phyloP scores from a whole-genome alignment of 192 early-diverging fungal genomes.

The Backusella westeae region DNA sequence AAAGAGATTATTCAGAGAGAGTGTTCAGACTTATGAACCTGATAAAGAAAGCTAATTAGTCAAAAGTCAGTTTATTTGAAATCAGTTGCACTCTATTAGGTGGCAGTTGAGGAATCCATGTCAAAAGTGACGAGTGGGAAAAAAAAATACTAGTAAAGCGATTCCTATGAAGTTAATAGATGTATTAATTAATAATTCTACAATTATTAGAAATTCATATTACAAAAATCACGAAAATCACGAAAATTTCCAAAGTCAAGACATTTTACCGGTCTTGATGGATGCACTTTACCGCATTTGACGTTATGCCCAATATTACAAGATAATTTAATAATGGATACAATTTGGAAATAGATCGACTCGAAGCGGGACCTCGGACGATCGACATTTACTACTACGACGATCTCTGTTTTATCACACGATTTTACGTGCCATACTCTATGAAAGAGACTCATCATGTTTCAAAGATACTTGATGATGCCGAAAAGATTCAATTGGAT shows the following conservation, averaged over 20 bases:
- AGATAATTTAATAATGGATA: conserved; percentile 5
- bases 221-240: conserved; percentile 79
- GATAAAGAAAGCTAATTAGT: conserved; percentile 81
- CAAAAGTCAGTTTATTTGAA: conserved; percentile 77
- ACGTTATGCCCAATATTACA: conserved; percentile 57
- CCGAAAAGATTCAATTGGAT: conserved; percentile 54
- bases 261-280: conserved; percentile 65
- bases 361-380: not conserved
- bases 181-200: not conserved
- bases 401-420: conserved; percentile 68
- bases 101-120: conserved; percentile 47
- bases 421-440: conserved; percentile 65
- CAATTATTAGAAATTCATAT: conserved; percentile 66
- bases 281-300: conserved; percentile 69
- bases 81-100: conserved; percentile 54
- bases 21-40: conserved; percentile 59
- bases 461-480: conserved; percentile 45
- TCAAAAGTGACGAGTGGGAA: conserved; percentile 55
- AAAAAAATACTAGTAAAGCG: conserved; percentile 41
- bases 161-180: conserved; percentile 31
- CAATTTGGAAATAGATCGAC: not conserved
- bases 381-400: conserved; percentile 56
- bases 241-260: conserved; percentile 56
- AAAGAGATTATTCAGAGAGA: conserved; percentile 52
- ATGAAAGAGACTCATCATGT: conserved; percentile 18